Evolutionary conservation across 805 yeast species (phyloP).

Genomic region (Debaryomyces prosopidis): DNA sequence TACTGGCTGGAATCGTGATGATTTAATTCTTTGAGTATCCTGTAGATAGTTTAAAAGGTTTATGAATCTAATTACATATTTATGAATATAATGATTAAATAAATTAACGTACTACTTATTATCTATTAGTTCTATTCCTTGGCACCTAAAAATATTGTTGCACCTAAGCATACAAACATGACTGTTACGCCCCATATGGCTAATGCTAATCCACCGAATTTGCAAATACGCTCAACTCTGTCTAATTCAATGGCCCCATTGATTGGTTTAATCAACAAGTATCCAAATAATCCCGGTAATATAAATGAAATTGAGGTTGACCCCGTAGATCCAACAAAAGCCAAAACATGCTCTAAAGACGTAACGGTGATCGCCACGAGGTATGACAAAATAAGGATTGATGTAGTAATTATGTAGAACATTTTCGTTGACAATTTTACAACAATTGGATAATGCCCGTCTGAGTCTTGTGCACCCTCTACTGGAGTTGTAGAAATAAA

Average conservation of each 20-base stretch:
- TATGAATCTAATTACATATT: too few species aligned
- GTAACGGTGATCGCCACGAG: constrained; percentile 56
- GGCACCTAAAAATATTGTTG: constrained; percentile 46
- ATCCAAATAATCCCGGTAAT: constrained; percentile 78
- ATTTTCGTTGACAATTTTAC: constrained; percentile 49
- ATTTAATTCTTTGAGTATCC: constrained; percentile 25
- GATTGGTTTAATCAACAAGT: constrained; percentile 47
- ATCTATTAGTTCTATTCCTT: constrained; percentile 9
- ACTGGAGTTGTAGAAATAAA: constrained; percentile 45
- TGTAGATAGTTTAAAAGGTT: neutral
- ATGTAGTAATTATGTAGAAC: constrained; percentile 50
- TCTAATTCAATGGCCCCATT: constrained; percentile 26
- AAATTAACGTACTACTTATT: too few species aligned
- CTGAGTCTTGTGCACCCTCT: constrained; percentile 49
- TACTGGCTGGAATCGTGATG: constrained; percentile 44
- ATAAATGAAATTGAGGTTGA: constrained; percentile 78
- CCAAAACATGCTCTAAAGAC: constrained; percentile 67
- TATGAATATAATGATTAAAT: too few species aligned
- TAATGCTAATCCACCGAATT: constrained; percentile 43
- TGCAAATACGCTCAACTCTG: constrained; percentile 30
- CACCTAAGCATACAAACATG: constrained; percentile 56
- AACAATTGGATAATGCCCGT: constrained; percentile 46
- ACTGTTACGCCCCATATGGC: constrained; percentile 54
- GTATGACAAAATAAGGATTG: constrained; percentile 50
- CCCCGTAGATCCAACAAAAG: constrained; percentile 82